These are phyloP conservation scores for Solanum hybrid DNA, from an alignment of 305 asterid species.

Conservation along the genomic window DNA sequence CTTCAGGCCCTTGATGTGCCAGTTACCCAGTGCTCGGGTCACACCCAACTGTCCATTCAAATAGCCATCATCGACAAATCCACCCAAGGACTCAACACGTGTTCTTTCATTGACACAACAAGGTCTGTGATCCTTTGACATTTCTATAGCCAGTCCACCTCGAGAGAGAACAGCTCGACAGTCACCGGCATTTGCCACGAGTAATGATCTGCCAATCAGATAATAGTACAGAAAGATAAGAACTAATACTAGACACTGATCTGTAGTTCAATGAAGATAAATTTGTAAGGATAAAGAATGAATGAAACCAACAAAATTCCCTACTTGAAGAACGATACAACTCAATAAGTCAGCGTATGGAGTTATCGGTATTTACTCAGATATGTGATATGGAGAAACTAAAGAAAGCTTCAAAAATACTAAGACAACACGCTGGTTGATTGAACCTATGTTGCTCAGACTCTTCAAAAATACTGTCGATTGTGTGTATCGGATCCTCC, in stretches of 20 bases:
- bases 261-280: not conserved
- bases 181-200: slow-evolving; percentile 88
- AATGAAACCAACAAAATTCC: not conserved
- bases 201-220: slow-evolving; percentile 52
- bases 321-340: not conserved
- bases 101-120: slow-evolving; percentile 49
- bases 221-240: not conserved
- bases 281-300: not conserved
- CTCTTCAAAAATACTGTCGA: not conserved
- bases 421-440: not conserved
- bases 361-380: not conserved
- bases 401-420: not conserved
- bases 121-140: slow-evolving; percentile 83
- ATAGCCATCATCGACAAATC: slow-evolving; percentile 61
- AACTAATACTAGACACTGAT: not conserved
- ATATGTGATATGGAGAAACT: not conserved
- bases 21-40: slow-evolving; percentile 79
- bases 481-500: not conserved
- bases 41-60: slow-evolving; percentile 67
- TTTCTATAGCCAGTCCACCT: slow-evolving; percentile 60
- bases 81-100: slow-evolving; percentile 72
- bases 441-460: not conserved
- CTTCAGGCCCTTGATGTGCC: slow-evolving; percentile 84
- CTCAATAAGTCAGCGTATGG: not conserved
- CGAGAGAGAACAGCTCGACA: slow-evolving; percentile 81